Base-by-base conservation (phyloP, 345 rosid species). In the Raphanus sativus region DNA sequence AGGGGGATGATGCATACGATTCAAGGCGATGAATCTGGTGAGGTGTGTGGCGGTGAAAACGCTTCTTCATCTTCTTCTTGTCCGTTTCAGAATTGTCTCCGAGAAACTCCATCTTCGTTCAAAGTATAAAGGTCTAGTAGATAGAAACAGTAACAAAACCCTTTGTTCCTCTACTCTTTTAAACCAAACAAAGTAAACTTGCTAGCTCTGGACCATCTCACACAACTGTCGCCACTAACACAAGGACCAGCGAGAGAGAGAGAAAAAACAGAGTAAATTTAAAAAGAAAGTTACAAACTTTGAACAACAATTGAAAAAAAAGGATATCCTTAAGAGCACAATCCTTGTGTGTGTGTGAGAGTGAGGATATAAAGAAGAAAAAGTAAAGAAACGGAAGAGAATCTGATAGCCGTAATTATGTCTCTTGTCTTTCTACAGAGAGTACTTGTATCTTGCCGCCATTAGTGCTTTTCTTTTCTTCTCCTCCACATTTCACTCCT, bases 31-130 rank as follows among this genome's bases (percentile, higher is more conserved):
- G 98, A 87, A 94, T 92, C 89, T 94, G 98, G 76, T 84, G 66
- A 69, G 94, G 91, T 26, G 99, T 94, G 74, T 92, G 99, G 30
- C 99, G 97, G 73, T 92, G 99, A 82, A 90, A 92, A 4, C 91
- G 92, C 73, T 89, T 92, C 89, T 89, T 95, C 87, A 91, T 84
- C 80, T 82, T 70, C 36, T 82, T 86, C 16, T 83, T 75, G 73
- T 88, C 97, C 0, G 78, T 54, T 38, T 79, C 82, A 68, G 78
- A 73, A 11, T 76, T 82, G 61, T 73, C 78, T 1, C 69, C 70
- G 15, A 79, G 40, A 74, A 73, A 79, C 77, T 91, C 96, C 97
- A 80, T 79, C 25, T 68, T 69, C 32, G 54, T 32, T 36, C 75
- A 62, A 68, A 45, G 71, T 33, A 45, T 32, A 72, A 72, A 45